phyloP scores from a whole-genome alignment of 208 protist species.

The Porcisia hertigi region DNA sequence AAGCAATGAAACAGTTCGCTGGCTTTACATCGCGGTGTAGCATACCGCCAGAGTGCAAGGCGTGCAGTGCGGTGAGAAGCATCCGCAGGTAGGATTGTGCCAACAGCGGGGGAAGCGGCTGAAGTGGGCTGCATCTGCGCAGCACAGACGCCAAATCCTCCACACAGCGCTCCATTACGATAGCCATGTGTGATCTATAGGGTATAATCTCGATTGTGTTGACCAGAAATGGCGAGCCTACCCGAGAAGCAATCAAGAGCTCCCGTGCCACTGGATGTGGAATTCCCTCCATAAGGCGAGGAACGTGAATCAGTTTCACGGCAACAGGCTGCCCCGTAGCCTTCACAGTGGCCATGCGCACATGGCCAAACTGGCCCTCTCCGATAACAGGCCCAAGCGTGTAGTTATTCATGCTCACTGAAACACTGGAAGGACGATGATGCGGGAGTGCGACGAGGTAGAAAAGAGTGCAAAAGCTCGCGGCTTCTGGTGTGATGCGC shows the following conservation, averaged over 20 bases:
- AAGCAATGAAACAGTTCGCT: constrained; percentile 80
- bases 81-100: constrained; percentile 48
- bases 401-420: constrained; percentile 61
- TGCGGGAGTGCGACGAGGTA: neutral
- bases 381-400: constrained; percentile 60
- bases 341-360: constrained; percentile 56
- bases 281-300: constrained; percentile 63
- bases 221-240: constrained; percentile 66
- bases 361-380: constrained; percentile 77
- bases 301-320: constrained; percentile 70
- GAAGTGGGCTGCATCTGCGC: constrained; percentile 24
- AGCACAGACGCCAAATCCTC: constrained; percentile 57
- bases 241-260: constrained; percentile 49
- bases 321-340: constrained; percentile 59
- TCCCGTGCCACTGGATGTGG: constrained; percentile 82
- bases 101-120: constrained; percentile 26
- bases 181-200: constrained; percentile 51
- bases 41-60: constrained; percentile 61
- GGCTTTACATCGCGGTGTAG: constrained; percentile 92
- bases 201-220: constrained; percentile 67
- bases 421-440: neutral
- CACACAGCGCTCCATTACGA: constrained; percentile 85
- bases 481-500: neutral
- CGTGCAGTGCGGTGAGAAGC: constrained; percentile 67
- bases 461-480: neutral